Base-by-base conservation (phyloP, 768 basidiomycete genomes). In the Porphyrellus cyaneotinctus region DNA sequence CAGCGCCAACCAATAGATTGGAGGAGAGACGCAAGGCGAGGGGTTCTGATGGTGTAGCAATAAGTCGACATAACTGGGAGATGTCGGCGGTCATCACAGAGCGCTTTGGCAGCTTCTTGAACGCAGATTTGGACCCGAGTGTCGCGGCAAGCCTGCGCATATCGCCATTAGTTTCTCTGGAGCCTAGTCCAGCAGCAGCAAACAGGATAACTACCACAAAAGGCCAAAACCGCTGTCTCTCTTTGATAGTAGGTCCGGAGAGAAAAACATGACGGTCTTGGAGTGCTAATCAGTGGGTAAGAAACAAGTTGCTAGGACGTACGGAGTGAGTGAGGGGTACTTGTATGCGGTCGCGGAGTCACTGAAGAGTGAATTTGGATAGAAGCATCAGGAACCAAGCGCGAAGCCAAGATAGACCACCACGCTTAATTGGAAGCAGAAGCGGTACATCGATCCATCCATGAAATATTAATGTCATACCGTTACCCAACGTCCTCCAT, bases 141-240 rank as follows among this genome's bases (percentile, higher is more conserved):
- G 93, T 95, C 2, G 93, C 92, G 9, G 91, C 91, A 22, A 95
- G 82, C 93, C 93, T 95, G 53, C 28, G 44, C 55, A 53, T 52
- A 49, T 20, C 35, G 28, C 11, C 5, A 39, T 67, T 36, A 64
- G 55, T 44, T 33, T 18, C 23, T 18, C 26, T 18, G 32, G 18
- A 13, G 26, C 18, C 4, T 24, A 12, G 22, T 20, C 15, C 23
- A 38, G 28, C 13, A 13, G n/a, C 18, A 43, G 30, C 11, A 44
- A 37, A 37, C 14, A 38, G 28, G 36, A 17, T 18, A 52, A 60
- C 52, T 67, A 90, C 91, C 91, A 93, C 18, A 92, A 75, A n/a
- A 93, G 79, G 52, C 92, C 93, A 62, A 90, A 93, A 14, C 92
- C 90, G 58, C 86, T 91, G 60, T 95, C 91, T 53, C 91, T 77